These are phyloP conservation scores for Sphagnum magellanicum DNA, from an alignment of 228 moss, liverwort and hornwort genomes.

Conservation along the genomic window DNA sequence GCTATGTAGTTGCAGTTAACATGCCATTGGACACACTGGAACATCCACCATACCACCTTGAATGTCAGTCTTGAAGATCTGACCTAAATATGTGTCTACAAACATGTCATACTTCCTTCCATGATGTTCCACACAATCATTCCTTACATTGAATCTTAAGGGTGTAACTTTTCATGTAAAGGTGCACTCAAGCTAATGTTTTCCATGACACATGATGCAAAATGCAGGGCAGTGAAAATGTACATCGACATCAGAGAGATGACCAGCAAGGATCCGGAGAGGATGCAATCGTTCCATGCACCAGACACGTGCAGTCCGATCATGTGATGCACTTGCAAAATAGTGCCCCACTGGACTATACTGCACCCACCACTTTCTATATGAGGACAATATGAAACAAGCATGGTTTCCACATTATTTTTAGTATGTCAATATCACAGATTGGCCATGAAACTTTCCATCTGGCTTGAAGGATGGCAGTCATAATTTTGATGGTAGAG, in stretches of 20 bases:
- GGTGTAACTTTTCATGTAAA: too few relatives aligned
- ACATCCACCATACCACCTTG: not conserved
- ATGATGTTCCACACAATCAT: not conserved
- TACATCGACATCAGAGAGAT: conserved; percentile 96
- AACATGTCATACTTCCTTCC: not conserved
- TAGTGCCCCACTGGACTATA: conserved; percentile 98
- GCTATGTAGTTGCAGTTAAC: conserved; percentile 99
- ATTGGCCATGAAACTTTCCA: too few relatives aligned
- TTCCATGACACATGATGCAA: too few relatives aligned
- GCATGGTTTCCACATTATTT: not conserved
- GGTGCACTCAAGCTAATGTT: too few relatives aligned
- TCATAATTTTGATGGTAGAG: too few relatives aligned
- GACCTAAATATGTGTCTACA: not conserved
- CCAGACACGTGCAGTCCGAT: conserved; percentile 96
- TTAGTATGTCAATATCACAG: too few relatives aligned
- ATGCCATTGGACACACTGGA: conserved; percentile 96
- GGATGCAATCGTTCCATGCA: conserved; percentile 94
- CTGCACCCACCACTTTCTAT: conserved; percentile 23
- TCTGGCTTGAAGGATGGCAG: too few relatives aligned
- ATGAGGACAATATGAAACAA: not conserved
- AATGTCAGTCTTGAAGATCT: not conserved
- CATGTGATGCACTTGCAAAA: conserved; percentile 97
- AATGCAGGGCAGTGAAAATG: not conserved
- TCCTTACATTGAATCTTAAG: too few relatives aligned
- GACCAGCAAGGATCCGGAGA: conserved; percentile 90